Evolutionary conservation across 2,329 filamentous ascomycete genomes (phyloP).

Genomic region (Leptographium radiaticola): DNA sequence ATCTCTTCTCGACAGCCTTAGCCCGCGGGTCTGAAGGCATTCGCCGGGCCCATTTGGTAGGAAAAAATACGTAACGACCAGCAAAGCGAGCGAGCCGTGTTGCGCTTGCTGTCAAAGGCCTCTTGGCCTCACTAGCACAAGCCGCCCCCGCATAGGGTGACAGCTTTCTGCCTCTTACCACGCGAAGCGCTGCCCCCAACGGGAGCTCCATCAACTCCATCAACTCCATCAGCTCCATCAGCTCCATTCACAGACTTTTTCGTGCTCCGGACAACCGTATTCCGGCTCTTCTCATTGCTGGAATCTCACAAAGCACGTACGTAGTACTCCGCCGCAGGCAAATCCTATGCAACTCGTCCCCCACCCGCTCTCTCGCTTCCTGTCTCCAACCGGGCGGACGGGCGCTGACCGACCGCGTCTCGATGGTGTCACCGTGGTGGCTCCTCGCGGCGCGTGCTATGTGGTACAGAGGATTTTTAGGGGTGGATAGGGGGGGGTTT

Average conservation of each 20-base stretch:
- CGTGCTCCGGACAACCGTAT: background rate
- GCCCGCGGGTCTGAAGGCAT: background rate
- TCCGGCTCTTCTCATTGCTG: background rate
- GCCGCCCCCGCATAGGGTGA: too few relatives aligned
- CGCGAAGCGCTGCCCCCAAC: background rate
- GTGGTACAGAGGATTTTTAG: too few relatives aligned
- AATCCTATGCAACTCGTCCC: background rate
- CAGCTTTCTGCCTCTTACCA: too few relatives aligned
- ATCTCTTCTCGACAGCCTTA: background rate
- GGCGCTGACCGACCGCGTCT: too few relatives aligned
- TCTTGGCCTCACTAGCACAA: too few relatives aligned
- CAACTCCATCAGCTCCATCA: too few relatives aligned
- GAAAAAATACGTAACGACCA: background rate
- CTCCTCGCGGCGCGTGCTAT: background rate
- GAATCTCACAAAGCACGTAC: background rate
- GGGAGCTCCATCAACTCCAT: background rate
- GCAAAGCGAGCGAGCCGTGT: background rate
- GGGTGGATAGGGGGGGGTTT: background rate
- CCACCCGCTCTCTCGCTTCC: background rate
- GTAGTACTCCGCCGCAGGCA: background rate
- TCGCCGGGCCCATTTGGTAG: too few relatives aligned
- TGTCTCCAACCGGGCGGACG: too few relatives aligned
- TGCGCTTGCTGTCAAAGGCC: too few relatives aligned
- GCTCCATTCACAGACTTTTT: background rate
- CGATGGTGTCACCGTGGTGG: background rate